Percentiles rank a stretch among this genome's conserved stretches.
phyloP scores from a whole-genome alignment of 208 protist genomes.

The Trypanosoma melophagium region DNA sequence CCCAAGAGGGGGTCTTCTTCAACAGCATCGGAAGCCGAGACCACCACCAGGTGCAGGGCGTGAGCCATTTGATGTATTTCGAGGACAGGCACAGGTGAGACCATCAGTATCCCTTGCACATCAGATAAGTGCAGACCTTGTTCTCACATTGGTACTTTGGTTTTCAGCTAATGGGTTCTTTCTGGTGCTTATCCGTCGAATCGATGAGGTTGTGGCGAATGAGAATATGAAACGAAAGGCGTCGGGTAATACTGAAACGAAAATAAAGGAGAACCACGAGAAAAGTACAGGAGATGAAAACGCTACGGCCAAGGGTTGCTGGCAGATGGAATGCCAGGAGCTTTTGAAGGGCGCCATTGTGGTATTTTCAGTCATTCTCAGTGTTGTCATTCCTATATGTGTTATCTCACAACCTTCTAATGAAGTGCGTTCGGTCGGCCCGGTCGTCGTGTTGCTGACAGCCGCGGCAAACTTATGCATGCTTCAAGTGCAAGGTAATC shows the following conservation, averaged over 20 bases:
- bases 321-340: constrained; percentile 35
- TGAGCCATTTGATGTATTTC: constrained; percentile 17
- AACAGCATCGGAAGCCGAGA: constrained; percentile 22
- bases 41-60: constrained; percentile 24
- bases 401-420: constrained; percentile 41
- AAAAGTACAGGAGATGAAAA: constrained; percentile 22
- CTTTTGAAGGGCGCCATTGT: constrained; percentile 53
- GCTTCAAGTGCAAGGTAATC: constrained; percentile 24
- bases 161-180: constrained; percentile 40
- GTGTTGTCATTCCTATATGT: constrained; percentile 31
- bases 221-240: constrained; percentile 4
- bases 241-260: constrained; percentile 18
- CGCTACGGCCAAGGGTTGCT: background rate
- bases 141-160: constrained; percentile 35
- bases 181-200: constrained; percentile 26
- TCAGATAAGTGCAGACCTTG: constrained; percentile 54
- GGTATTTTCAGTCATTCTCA: constrained; percentile 4
- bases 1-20: constrained; percentile 18
- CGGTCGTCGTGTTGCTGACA: constrained; percentile 32
- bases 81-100: background rate
- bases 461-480: constrained; percentile 36
- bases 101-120: background rate
- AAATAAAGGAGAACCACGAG: constrained; percentile 33
- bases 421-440: constrained; percentile 46
- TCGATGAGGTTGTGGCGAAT: constrained; percentile 16